Evolutionary conservation across 495 filamentous ascomycete species (phyloP), one percentile per base, ranked within the genome.

Genomic region (Lichenothelia convexa): DNA sequence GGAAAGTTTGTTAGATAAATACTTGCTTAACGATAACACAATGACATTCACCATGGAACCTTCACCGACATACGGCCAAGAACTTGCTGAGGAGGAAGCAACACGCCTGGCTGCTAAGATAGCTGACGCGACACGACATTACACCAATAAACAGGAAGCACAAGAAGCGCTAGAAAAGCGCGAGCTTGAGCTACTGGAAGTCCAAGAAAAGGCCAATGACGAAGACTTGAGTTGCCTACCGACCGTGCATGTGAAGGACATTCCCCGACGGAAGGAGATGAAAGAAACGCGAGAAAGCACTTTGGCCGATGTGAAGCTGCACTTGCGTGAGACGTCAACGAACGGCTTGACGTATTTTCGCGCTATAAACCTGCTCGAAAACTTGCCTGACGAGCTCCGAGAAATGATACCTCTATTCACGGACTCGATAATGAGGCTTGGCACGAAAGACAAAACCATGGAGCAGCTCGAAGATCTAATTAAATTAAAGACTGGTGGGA

Each of bases 311-410:
- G 66, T 76, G 17, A 73, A 77, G 22, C 70, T 93, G 19, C 80
- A 94, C 36, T 91, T 85, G 82, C 76, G 80, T 30, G 81, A 85
- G 51, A 82, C 86, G 11, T 80, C 79, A 21, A 97, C 89, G 1
- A 95, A 97, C 49, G 89, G 89, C 2, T 56, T 97, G 34, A 95
- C 91, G 1, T 97, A 97, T 54, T 93, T 97, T 59, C 76, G 82
- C 48, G 87, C 83, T 5, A 66, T 93, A 51, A 82, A 87, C 45
- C 61, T 66, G 1, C 70, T 95, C 35, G 63, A 78, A 17, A 71
- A 76, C 42, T 61, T 97, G 18, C 89, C 91, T 0, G 75, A 82
- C 45, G 81, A 94, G 17, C 67, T 97, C 19, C 70, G 91, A 23
- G 59, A 78, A 41, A 63, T 93, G 35, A 74, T 95, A 45, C 91